A percentile compares a stretch with the other conserved stretches of the same genome.
These are phyloP conservation scores for Cornus suecica DNA, from an alignment of 148 eudicot genomes.

Conservation along the genomic window DNA sequence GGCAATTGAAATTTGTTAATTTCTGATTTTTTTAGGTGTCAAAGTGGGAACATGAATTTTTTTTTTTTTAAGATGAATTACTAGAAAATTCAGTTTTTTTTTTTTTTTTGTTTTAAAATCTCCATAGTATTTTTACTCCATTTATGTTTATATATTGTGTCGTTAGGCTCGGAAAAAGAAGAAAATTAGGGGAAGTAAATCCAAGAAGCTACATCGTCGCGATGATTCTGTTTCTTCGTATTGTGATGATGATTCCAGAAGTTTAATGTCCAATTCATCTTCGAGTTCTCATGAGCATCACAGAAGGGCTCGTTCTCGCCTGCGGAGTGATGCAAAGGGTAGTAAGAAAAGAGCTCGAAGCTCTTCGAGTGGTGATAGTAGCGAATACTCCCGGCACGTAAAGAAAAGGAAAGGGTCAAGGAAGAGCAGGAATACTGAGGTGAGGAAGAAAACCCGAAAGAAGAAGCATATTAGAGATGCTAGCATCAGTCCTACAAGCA, in stretches of 20 bases:
- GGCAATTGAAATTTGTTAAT: neutral
- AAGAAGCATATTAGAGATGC: slow-evolving; percentile 54
- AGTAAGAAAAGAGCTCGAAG: slow-evolving; percentile 48
- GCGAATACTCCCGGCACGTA: slow-evolving; percentile 27
- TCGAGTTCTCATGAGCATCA: slow-evolving; percentile 37
- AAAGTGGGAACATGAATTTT: neutral
- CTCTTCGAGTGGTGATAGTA: slow-evolving; percentile 30
- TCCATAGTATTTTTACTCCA: neutral
- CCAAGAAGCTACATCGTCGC: slow-evolving; percentile 44
- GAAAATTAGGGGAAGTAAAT: slow-evolving; percentile 46
- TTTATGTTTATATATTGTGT: slow-evolving; percentile 12
- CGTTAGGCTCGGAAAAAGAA: slow-evolving; percentile 58
- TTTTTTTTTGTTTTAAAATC: neutral
- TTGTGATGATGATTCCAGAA: slow-evolving; percentile 43
- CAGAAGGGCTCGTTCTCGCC: slow-evolving; percentile 41
- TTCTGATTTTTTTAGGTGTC: neutral
- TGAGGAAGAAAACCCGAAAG: slow-evolving; percentile 40
- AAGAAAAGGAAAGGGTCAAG: slow-evolving; percentile 51
- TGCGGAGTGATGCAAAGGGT: slow-evolving; percentile 36
- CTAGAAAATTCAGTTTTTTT: too few relatives aligned
- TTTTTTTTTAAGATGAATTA: neutral
- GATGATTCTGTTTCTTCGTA: slow-evolving; percentile 36
- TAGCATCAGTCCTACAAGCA: slow-evolving; percentile 46
- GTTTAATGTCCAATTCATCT: slow-evolving; percentile 26
- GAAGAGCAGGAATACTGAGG: slow-evolving; percentile 32